Evolutionary conservation across 768 basidiomycete genomes (phyloP), one percentile per base, ranked within the genome.

Genomic region (Boletus fagicola): DNA sequence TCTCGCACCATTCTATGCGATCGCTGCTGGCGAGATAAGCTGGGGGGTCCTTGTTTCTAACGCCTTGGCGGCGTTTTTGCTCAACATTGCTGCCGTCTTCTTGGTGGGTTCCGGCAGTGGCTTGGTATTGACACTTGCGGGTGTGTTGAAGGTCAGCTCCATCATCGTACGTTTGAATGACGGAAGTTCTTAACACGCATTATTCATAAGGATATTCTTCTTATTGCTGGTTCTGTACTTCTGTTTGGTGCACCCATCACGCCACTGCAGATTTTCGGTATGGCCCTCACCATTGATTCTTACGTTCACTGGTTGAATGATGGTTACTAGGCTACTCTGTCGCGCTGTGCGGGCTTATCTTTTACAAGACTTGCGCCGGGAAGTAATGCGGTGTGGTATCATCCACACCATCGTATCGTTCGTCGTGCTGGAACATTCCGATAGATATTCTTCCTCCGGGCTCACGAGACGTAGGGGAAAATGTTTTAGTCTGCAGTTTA

Each of bases 41-140:
- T 84, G 87, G 18, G 66, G 81, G 11, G 76, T 96, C 60, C 78
- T 98, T 49, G 2, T 96, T 58, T 80, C 85, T 64, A 99, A 99
- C 70, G 97, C 96, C 0, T 70, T 76, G 45, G 82, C 93, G 33
- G 95, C 96, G 0, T 95, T 98, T 77, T 77, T 87, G 38, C 79
- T 97, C 59, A 97, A 98, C 68, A 80, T 97, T 40, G 92, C 95
- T 1, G 94, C 95, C 11, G 95, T 98, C 20, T 98, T 95, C 78
- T 79, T 98, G 65, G 93, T 97, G 35, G 83, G 93, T 43, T 90
- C 86, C 0, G 94, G 88, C 16, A 90, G 88, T 49, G 93, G 94
- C 2, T 78, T 98, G 57, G 84, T 97, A 20, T 77, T 98, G 62
- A 98, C 95, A 3, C 81, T 98, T 5, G 94, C 95, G 3, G 95